phyloP scores from a whole-genome alignment of 2,329 filamentous ascomycete species.

The Aphanocladium album region DNA sequence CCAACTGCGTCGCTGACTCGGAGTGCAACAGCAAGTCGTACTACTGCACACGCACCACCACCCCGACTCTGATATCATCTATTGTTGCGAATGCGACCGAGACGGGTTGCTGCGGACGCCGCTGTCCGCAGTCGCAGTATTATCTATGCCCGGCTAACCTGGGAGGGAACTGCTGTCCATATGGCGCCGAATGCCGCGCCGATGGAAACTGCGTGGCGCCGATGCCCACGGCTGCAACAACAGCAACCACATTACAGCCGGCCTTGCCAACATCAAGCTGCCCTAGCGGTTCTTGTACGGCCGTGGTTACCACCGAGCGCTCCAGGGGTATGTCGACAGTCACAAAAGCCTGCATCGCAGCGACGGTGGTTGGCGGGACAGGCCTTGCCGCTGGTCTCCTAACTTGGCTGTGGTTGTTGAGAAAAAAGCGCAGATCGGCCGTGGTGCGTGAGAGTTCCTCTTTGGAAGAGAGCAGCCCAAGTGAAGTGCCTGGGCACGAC shows the following conservation, averaged over 20 bases:
- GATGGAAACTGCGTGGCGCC: slow-evolving; percentile 30
- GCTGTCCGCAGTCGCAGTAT: slow-evolving; percentile 35
- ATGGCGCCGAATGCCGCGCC: slow-evolving; percentile 37
- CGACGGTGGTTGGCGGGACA: slow-evolving; percentile 43
- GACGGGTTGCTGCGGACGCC: slow-evolving; percentile 35
- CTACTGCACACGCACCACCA: slow-evolving; percentile 28
- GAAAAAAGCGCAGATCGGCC: too few relatives aligned
- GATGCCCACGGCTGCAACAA: slow-evolving; percentile 21
- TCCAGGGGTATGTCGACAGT: slow-evolving; percentile 36
- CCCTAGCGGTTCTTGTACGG: too few relatives aligned
- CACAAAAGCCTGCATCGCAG: slow-evolving; percentile 53
- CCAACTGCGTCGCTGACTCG: slow-evolving; percentile 34
- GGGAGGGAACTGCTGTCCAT: slow-evolving; percentile 47
- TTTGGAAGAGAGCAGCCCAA: slow-evolving; percentile 12
- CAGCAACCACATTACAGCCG: background rate
- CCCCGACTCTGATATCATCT: slow-evolving; percentile 21
- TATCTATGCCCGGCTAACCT: slow-evolving; percentile 40
- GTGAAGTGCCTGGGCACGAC: background rate
- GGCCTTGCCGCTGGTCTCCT: slow-evolving; percentile 36
- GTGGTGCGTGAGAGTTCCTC: too few relatives aligned
- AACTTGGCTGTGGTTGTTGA: slow-evolving; percentile 44
- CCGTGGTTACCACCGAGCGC: too few relatives aligned
- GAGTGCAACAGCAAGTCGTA: slow-evolving; percentile 29
- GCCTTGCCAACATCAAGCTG: background rate
- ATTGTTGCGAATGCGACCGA: slow-evolving; percentile 8